These are phyloP conservation scores for Pseudoscleropodium purum DNA, from an alignment of 225 moss, liverwort and hornwort species.

Conservation along the genomic window DNA sequence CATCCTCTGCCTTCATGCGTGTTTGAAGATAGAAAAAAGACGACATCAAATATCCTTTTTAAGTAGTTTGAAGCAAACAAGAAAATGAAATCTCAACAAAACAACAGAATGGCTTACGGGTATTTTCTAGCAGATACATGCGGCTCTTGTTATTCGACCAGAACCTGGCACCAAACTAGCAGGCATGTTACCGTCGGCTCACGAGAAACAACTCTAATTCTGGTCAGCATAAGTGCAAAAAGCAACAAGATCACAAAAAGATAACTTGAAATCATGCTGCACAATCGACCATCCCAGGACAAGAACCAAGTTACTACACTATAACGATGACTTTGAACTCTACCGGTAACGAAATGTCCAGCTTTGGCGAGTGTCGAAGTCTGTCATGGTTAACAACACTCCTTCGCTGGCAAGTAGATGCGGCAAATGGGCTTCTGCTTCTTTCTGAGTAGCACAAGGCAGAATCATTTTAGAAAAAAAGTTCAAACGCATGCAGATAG, in stretches of 20 bases:
- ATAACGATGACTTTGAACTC: neutral
- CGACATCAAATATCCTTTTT: neutral
- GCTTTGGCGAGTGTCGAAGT: slow-evolving; percentile 35
- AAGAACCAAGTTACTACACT: neutral
- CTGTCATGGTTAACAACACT: slow-evolving; percentile 29
- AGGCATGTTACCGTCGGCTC: neutral
- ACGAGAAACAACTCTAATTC: neutral
- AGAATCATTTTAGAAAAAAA: neutral
- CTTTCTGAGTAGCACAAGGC: slow-evolving; percentile 12
- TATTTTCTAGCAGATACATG: slow-evolving; percentile 46
- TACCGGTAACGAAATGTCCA: slow-evolving; percentile 46
- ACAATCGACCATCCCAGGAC: neutral
- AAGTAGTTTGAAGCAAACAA: neutral
- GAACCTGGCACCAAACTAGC: slow-evolving; percentile 3
- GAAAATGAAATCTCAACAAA: neutral
- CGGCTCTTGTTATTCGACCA: slow-evolving; percentile 57
- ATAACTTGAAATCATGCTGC: neutral
- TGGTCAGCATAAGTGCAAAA: neutral
- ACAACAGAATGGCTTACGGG: slow-evolving; percentile 5
- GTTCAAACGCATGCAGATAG: neutral
- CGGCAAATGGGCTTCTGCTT: slow-evolving; percentile 40
- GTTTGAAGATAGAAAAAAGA: neutral
- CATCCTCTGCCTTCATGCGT: neutral
- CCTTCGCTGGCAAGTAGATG: slow-evolving; percentile 33
- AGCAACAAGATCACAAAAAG: neutral